Conservation (phyloP, 2,329 filamentous ascomycete species). For the Huntiella moniliformis region DNA sequence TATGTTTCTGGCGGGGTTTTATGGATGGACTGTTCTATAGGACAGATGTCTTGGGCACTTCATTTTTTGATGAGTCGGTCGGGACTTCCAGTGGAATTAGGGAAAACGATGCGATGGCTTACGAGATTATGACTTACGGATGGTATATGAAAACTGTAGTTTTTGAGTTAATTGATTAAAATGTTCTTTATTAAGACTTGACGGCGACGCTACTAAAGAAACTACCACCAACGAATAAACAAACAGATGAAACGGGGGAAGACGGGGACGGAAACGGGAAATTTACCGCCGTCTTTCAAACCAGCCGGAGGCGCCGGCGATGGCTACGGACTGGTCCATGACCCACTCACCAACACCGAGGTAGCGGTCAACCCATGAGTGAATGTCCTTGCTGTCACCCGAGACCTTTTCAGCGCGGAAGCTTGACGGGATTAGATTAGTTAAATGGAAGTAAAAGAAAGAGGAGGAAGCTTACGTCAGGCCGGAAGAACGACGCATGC, state of each 20-base stretch:
- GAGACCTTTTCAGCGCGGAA: slow-evolving; percentile 72
- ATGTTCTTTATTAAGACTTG: neutral
- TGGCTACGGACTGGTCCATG: slow-evolving; percentile 90
- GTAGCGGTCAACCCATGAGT: slow-evolving; percentile 83
- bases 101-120: too few relatives aligned
- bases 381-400: slow-evolving; percentile 60
- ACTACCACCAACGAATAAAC: too few relatives aligned
- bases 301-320: slow-evolving; percentile 72
- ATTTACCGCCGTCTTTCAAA: slow-evolving; percentile 73
- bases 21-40: too few relatives aligned
- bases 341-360: slow-evolving; percentile 91
- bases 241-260: too few relatives aligned
- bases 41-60: too few relatives aligned
- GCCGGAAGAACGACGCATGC: slow-evolving; percentile 92
- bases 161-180: too few relatives aligned
- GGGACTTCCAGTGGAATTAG: too few relatives aligned
- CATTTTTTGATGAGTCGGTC: too few relatives aligned
- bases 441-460: slow-evolving; percentile 11
- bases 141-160: too few relatives aligned
- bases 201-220: neutral
- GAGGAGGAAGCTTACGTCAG: slow-evolving; percentile 59
- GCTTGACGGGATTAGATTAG: slow-evolving; percentile 28
- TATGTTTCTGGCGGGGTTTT: too few relatives aligned
- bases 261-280: neutral
- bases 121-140: too few relatives aligned